Base-by-base conservation (phyloP, 2,329 filamentous ascomycete genomes). In the Ophiostoma triangulosporum region DNA sequence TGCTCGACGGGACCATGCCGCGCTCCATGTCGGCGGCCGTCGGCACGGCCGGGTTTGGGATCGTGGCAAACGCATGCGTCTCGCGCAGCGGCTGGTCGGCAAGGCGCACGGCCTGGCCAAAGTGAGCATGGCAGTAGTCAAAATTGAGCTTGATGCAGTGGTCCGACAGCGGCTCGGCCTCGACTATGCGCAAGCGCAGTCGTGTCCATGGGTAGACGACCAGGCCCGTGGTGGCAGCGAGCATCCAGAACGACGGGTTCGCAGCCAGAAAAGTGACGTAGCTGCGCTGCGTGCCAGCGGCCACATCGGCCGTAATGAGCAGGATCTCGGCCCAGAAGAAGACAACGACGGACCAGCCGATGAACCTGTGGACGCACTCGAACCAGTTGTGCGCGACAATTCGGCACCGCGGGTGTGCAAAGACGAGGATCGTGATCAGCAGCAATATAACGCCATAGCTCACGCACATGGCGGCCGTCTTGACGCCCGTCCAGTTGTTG, bases 11-110 rank as follows among this genome's bases (percentile, higher is more conserved):
- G 35, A 38, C 24, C 33, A 22, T 22, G 3, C 50, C 53, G 3
- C 12, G 8, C 20, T 8, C 48, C 40, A 38, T 45, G 3, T 57
- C 48, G n/a, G 20, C 36, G 7, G 52, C 46, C 8, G 45, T 27
- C 32, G 50, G 31, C 12, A 61, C 60, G 52, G 69, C 63, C 2
- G 76, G 72, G 56, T 79, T 74, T 1, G 84, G 80, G 56, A 89
- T 85, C 1, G 82, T 83, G 43, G 85, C 86, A 62, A 90, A 90
- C 0, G 81, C 78, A 67, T 90, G 86, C 74, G 83, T 87, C 66
- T 90, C 85, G 8, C 74, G 67, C 36, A 88, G 70, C 0, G 84
- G 84, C 8, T 73, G 71, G 52, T 75, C 74, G 3, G 83, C 77
- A 24, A 88, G 67, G 38, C 83, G 78, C 51, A 79, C 71, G 46